phyloP scores from a whole-genome alignment of 495 filamentous ascomycete species.

The Glarea lozoyensis region DNA sequence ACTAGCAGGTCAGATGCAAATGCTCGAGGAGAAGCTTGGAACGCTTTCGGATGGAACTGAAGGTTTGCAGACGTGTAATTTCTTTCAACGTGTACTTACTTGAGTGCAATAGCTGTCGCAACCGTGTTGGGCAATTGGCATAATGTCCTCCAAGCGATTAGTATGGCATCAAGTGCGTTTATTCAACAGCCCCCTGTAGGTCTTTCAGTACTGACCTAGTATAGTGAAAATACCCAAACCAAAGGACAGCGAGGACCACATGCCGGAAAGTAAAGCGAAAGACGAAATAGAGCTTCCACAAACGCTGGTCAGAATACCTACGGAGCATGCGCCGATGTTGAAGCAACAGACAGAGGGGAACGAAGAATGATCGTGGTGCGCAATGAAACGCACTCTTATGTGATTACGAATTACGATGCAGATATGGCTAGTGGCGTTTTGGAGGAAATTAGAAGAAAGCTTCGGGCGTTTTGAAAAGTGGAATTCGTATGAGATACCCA shows the following conservation, averaged over 20 bases:
- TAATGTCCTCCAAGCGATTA: conserved; percentile 85
- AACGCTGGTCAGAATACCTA: conserved; percentile 73
- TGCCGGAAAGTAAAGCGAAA: conserved; percentile 18
- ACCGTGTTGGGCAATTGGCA: conserved; percentile 93
- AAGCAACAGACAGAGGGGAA: conserved; percentile 36
- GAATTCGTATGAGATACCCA: too few species aligned
- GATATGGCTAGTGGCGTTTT: too few species aligned
- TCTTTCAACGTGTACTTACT: conserved; percentile 6
- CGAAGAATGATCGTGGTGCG: not conserved
- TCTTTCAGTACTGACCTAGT: conserved; percentile 1
- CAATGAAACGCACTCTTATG: not conserved
- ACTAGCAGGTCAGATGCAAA: conserved; percentile 84
- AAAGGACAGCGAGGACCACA: conserved; percentile 36
- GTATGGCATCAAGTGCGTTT: conserved; percentile 84
- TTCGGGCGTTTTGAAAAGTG: too few species aligned
- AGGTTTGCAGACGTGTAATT: conserved; percentile 39
- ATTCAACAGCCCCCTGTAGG: not conserved
- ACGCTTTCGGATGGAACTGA: conserved; percentile 91
- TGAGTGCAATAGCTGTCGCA: conserved; percentile 64
- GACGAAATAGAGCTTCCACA: conserved; percentile 54
- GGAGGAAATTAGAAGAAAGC: too few species aligned
- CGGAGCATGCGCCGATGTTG: conserved; percentile 51
- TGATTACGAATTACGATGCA: not conserved
- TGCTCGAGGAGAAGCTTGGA: conserved; percentile 74
- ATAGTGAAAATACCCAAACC: conserved; percentile 52